phyloP scores from a whole-genome alignment of 108 stramenopile genomes.

The Aurantiochytrium sp. region DNA sequence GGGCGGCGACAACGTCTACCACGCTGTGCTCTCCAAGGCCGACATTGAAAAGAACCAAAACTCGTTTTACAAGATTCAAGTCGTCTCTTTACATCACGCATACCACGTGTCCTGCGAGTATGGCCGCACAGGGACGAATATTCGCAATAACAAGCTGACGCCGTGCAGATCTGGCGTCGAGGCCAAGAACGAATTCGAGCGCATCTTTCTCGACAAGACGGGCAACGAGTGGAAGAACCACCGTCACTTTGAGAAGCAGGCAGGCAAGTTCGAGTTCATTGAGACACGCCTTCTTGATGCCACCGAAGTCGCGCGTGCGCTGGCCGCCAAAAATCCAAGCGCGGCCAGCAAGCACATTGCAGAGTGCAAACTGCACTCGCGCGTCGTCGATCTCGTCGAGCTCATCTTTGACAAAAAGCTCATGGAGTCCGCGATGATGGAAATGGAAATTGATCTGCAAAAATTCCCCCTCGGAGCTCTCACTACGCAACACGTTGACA shows the following conservation, averaged over 20 bases:
- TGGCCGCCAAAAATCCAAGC: not conserved
- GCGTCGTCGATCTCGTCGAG: conserved; percentile 9
- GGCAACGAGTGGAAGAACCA: not conserved
- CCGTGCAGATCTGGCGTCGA: not conserved
- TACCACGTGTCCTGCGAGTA: not conserved
- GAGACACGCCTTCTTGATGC: not conserved
- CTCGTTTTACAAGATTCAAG: not conserved
- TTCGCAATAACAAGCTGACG: not conserved
- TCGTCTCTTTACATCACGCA: not conserved
- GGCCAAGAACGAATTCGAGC: not conserved
- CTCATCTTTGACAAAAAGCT: not conserved
- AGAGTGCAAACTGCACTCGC: not conserved
- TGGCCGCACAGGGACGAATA: not conserved
- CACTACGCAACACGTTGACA: not conserved
- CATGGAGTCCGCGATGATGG: not conserved
- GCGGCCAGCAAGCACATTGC: not conserved
- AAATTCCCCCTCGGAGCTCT: not conserved
- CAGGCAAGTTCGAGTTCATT: not conserved
- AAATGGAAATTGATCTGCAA: not conserved
- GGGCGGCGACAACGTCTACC: not conserved
- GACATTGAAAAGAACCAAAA: not conserved
- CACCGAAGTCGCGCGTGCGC: not conserved
- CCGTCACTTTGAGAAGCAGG: not conserved
- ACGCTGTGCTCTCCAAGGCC: not conserved
- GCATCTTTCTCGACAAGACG: not conserved